Base-by-base conservation (phyloP, 176 grass and related monocot genomes). In the Thalia dealbata region DNA sequence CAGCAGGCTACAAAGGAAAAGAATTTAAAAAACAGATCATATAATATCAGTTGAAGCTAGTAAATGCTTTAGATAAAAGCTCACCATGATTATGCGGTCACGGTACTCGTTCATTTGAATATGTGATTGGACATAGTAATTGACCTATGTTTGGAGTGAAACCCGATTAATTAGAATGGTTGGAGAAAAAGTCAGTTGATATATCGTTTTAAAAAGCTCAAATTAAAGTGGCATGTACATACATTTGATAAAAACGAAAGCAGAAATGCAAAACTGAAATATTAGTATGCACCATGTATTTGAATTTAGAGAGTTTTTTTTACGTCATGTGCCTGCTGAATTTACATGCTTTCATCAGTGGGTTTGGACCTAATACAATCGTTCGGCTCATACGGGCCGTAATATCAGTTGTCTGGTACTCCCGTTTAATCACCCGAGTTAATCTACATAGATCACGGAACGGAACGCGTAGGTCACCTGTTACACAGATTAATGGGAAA, bases 61-160 rank as follows among this genome's bases (percentile, higher is more conserved):
- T 74, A 15, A 45, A 73, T 0, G 44, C 6, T 61, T 61, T 45
- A 77, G 30, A 55, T 74, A 24, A 43, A 0, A 25, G 80, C 93
- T 90, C 52, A 96, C 93, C 93, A 96, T 82, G 84, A 96, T 78
- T 42, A 96, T 78, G 43, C 81, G 87, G 76, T 96, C 93, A 23
- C 93, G 89, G 18, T 92, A 96, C 70, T 96, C 93, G 51, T 92
- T 96, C 64, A 96, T 90, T 85, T 96, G 93, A 83, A 96, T 90
- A 73, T 96, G 87, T 82, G 93, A 92, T 62, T 92, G 89, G 72
- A 90, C 93, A 82, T 92, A 96, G 75, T 92, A 96, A 52, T 86
- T 71, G 68, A 83, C 89, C 92, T 96, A 73, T 62, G 61, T 60
- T 61, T 60, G 4, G 21, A 50, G 35, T 54, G 19, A 25, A 15